Conservation (phyloP, 352 stramenopile genomes). For the Phytophthora brassicae region DNA sequence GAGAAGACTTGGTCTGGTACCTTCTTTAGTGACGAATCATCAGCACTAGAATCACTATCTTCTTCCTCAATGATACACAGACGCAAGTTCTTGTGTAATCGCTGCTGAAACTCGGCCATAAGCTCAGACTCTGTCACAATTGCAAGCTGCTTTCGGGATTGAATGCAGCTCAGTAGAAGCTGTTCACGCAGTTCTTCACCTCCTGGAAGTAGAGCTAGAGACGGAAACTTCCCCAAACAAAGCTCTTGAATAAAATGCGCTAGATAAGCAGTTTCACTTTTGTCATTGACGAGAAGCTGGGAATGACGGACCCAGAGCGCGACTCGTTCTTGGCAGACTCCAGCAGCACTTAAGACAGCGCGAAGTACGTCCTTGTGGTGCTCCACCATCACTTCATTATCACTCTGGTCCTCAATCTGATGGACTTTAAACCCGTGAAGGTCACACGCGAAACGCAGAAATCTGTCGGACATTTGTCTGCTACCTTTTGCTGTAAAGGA, state of each 20-base stretch:
- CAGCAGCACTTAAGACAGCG: constrained; percentile 20
- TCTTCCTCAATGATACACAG: constrained; percentile 44
- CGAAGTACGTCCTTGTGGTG: constrained; percentile 4
- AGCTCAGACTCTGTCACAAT: constrained; percentile 39
- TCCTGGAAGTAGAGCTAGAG: constrained; percentile 34
- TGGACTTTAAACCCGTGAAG: constrained; percentile 41
- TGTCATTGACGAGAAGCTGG: constrained; percentile 3
- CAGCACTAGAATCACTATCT: neutral
- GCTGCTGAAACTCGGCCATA: constrained; percentile 30
- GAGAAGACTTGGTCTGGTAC: neutral
- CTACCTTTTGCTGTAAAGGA: constrained; percentile 12
- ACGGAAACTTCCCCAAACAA: constrained; percentile 36
- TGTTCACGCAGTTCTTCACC: constrained; percentile 38
- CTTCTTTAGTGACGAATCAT: neutral
- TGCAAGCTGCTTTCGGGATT: constrained; percentile 33
- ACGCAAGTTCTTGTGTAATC: constrained; percentile 44
- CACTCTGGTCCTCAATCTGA: neutral
- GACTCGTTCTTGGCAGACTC: constrained; percentile 38
- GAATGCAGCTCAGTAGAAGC: constrained; percentile 36
- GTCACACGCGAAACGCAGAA: constrained; percentile 44
- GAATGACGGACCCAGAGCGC: constrained; percentile 35
- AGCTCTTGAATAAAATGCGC: constrained; percentile 35
- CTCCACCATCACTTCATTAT: neutral
- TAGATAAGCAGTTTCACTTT: constrained; percentile 8
- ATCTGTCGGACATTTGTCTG: constrained; percentile 17